Base-by-base conservation (phyloP, 495 filamentous ascomycete species). In the Tricharina praecox region DNA sequence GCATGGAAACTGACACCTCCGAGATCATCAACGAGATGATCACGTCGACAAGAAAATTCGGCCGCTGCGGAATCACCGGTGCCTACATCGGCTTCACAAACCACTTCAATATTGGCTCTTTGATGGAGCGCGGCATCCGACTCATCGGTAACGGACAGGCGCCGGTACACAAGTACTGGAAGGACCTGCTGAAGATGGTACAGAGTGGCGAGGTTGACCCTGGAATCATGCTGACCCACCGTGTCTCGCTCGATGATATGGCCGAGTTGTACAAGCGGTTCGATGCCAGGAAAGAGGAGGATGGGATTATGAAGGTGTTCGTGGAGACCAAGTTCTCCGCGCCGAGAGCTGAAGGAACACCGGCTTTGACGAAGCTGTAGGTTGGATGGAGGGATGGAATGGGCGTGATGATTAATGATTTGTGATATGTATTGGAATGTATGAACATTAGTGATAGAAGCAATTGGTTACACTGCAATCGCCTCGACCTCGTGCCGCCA, bases 1-100 rank as follows among this genome's bases (percentile, higher is more conserved):
- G 82, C 0, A 60, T 79, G 37, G 85, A 93, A 62, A 93, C 82
- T 2, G 85, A 93, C 62, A 84, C 81, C 3, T 79, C 75, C 37
- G 86, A 93, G 65, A 76, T 90, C 38, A 35, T 93, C 49, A 93
- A 93, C 56, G 83, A 93, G 66, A 83, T 84, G 76, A 74, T 93
- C 35, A 77, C 76, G 33, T 70, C 78, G 10, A 82, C 88, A 9
- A 68, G 78, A 34, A 80, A 76, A 39, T 92, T 75, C 59, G 83
- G 86, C 10, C 69, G 78, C 0, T 73, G 74, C 45, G 82, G 84
- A 16, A 67, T 93, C 44, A 93, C 82, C 0, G 37, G 13, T 1
- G 37, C 11, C 7, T 40, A 40, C 7, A 19, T 40, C 10, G 37
- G 10, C 15, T 40, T 32, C 28, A 32, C 24, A 11, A 30, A 47